These are phyloP conservation scores for Postia placenta DNA, from an alignment of 768 basidiomycete genomes.

Conservation along the genomic window DNA sequence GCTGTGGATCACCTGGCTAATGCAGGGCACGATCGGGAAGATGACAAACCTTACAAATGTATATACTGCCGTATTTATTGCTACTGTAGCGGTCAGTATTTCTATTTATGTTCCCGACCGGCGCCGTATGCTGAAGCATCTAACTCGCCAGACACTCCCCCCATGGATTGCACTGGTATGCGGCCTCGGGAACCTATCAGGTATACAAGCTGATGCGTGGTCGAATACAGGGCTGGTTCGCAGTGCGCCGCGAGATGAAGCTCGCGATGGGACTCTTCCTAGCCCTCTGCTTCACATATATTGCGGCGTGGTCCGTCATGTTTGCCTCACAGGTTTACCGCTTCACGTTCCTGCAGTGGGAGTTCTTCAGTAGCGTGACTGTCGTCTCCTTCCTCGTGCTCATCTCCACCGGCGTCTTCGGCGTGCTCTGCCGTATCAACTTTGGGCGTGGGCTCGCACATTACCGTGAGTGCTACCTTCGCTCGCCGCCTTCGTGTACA, in stretches of 20 bases:
- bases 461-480: slow-evolving; percentile 37
- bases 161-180: slow-evolving; percentile 50
- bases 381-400: slow-evolving; percentile 32
- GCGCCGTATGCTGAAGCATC: neutral
- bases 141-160: slow-evolving; percentile 32
- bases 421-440: slow-evolving; percentile 42
- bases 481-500: too few relatives aligned
- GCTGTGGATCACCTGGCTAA: slow-evolving; percentile 52
- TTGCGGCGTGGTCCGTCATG: slow-evolving; percentile 19
- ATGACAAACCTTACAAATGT: slow-evolving; percentile 35
- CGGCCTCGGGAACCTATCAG: too few relatives aligned
- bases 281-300: slow-evolving; percentile 31
- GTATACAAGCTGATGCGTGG: too few relatives aligned
- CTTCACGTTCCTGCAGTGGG: slow-evolving; percentile 35
- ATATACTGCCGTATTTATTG: slow-evolving; percentile 41
- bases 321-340: slow-evolving; percentile 24
- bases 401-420: slow-evolving; percentile 36
- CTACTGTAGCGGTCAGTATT: slow-evolving; percentile 36
- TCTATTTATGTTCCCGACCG: neutral
- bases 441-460: slow-evolving; percentile 51
- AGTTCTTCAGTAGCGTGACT: slow-evolving; percentile 42
- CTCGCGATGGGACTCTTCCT: slow-evolving; percentile 38
- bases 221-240: slow-evolving; percentile 53
- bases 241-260: slow-evolving; percentile 42
- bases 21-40: slow-evolving; percentile 36